Evolutionary conservation across 306 rosid genomes (phyloP).

Genomic region (Echinosophora koreensis): DNA sequence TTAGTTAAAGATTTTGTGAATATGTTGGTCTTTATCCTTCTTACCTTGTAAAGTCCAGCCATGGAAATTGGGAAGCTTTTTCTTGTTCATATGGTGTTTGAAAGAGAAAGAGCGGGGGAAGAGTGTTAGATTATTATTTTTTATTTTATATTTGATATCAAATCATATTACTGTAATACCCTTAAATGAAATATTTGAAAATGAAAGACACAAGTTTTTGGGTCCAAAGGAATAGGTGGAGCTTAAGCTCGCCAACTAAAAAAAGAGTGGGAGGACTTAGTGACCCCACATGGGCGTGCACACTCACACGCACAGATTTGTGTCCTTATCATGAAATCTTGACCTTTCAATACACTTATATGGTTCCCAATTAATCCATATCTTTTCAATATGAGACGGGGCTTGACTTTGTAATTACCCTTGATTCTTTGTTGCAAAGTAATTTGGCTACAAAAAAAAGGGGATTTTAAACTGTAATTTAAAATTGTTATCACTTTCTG

Average conservation of each 20-base stretch:
- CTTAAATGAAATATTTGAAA: too few species aligned
- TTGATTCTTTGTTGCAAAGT: constrained; percentile 28
- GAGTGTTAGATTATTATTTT: too few species aligned
- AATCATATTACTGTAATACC: too few species aligned
- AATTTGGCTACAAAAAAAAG: neutral
- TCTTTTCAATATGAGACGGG: neutral
- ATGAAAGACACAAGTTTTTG: too few species aligned
- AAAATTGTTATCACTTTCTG: neutral
- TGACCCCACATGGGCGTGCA: too few species aligned
- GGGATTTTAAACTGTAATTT: neutral
- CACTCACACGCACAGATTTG: too few species aligned
- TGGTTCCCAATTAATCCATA: neutral
- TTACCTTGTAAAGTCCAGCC: neutral
- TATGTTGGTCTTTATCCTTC: neutral
- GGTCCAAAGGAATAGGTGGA: too few species aligned
- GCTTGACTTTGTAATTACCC: neutral
- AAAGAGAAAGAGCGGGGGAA: neutral
- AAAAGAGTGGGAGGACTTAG: too few species aligned
- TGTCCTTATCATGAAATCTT: neutral
- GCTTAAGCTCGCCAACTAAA: too few species aligned
- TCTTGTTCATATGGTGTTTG: neutral
- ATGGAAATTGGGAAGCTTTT: neutral
- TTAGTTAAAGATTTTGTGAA: neutral
- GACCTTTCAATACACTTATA: neutral
- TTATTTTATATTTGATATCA: too few species aligned